These are phyloP conservation scores for Alternaria infectoria DNA, from an alignment of 2,329 filamentous ascomycete species.

Conservation along the genomic window DNA sequence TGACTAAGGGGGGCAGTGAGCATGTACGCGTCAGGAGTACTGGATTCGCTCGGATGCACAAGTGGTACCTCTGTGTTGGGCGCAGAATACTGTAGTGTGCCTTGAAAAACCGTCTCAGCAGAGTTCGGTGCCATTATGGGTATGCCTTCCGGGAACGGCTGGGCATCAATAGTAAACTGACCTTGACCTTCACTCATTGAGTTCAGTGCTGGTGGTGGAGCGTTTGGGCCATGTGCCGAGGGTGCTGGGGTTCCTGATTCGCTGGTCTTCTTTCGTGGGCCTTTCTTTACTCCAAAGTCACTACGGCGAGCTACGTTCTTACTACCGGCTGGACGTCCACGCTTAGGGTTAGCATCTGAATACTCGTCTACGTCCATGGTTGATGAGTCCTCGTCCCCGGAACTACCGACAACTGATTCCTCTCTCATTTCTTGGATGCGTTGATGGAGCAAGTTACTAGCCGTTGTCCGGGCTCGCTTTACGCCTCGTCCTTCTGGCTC, in stretches of 20 bases:
- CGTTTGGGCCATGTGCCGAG: slow-evolving; percentile 29
- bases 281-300: slow-evolving; percentile 58
- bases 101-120: slow-evolving; percentile 44
- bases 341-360: slow-evolving; percentile 30
- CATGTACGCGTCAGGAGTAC: slow-evolving; percentile 45
- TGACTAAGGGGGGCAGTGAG: slow-evolving; percentile 42
- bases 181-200: slow-evolving; percentile 48
- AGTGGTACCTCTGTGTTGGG: slow-evolving; percentile 24
- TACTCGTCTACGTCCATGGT: slow-evolving; percentile 39
- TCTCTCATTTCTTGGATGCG: slow-evolving; percentile 57
- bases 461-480: slow-evolving; percentile 36
- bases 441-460: slow-evolving; percentile 45
- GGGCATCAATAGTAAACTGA: slow-evolving; percentile 46
- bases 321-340: slow-evolving; percentile 52
- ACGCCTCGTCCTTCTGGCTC: slow-evolving; percentile 41
- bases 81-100: slow-evolving; percentile 38
- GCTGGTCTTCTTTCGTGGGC: slow-evolving; percentile 50
- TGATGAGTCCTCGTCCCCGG: slow-evolving; percentile 45
- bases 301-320: slow-evolving; percentile 55
- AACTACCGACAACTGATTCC: slow-evolving; percentile 47
- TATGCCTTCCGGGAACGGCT: slow-evolving; percentile 24
- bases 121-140: slow-evolving; percentile 34
- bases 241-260: slow-evolving; percentile 29
- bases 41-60: slow-evolving; percentile 29
- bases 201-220: slow-evolving; percentile 38